Evolutionary conservation across 306 rosid genomes (phyloP), one percentile per base, ranked within the genome.

Genomic region (Trichosanthes cucumerina): DNA sequence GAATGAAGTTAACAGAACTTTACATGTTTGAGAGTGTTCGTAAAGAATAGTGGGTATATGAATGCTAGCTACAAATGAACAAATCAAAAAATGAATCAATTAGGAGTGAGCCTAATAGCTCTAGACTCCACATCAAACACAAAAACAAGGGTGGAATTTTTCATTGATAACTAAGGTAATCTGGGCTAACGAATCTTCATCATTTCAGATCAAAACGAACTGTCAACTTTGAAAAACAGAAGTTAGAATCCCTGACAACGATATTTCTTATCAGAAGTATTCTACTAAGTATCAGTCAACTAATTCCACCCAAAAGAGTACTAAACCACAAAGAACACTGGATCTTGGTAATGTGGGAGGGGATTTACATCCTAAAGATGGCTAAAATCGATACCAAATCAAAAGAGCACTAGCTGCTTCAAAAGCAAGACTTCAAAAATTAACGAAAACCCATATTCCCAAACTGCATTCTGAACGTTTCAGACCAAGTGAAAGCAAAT

Each of bases 391-490:
- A 60, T n/a, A 34, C 33, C 49, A 10, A 44, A 83, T 54, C 66
- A 38, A 57, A 80, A 77, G 79, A 82, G 60, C 62, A 79, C 19
- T 41, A 15, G 60, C 80, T 59, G 82, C 28, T 78, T 71, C 80
- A 65, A 81, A 81, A 80, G 75, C 75, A 84, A 79, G 56, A 80
- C 49, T 26, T 59, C 52, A 73, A 79, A 71, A 85, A 83, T 78
- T 88, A 91, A 86, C 92, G 97, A 81, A 79, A 88, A 82, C 80
- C 84, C 93, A 86, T 89, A 0, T 26, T 82, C 79, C 78, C 23
- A 79, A 83, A 79, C 89, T 81, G 90, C 89, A 90, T 88, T 88
- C 77, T 73, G 69, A 63, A 80, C 36, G 36, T 7, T 71, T 80
- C 76, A 85, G 63, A 88, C 78, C 83, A 75, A 73, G 15, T 58